Conservation (phyloP, 768 basidiomycete genomes). For the Pisolithus marmoratus region DNA sequence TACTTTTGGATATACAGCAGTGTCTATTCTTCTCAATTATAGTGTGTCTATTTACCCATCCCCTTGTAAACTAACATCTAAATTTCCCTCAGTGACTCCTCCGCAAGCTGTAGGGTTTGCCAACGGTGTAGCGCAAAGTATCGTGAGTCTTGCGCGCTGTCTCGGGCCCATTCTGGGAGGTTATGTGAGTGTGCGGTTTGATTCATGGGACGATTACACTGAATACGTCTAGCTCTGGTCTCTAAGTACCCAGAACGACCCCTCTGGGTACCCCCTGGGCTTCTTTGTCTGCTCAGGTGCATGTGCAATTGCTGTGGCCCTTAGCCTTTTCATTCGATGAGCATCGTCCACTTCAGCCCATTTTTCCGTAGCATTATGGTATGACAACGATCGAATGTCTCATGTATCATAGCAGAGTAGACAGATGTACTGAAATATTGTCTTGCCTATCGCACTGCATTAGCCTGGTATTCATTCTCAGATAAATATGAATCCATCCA, state of each 20-base stretch:
- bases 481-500: too few species aligned
- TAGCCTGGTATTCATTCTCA: too few species aligned
- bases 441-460: neutral
- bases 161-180: slow-evolving; percentile 83
- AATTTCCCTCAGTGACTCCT: slow-evolving; percentile 66
- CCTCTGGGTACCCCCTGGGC: slow-evolving; percentile 68
- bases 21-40: slow-evolving; percentile 84
- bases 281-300: slow-evolving; percentile 62
- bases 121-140: slow-evolving; percentile 94
- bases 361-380: neutral
- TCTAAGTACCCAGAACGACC: slow-evolving; percentile 58
- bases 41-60: slow-evolving; percentile 39
- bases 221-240: slow-evolving; percentile 57
- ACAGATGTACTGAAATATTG: neutral
- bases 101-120: slow-evolving; percentile 84
- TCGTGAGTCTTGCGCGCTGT: slow-evolving; percentile 90
- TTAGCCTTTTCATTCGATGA: slow-evolving; percentile 71
- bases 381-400: neutral
- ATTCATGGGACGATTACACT: neutral
- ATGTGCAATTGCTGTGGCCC: slow-evolving; percentile 58
- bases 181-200: slow-evolving; percentile 42
- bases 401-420: neutral
- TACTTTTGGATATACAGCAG: slow-evolving; percentile 87
- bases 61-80: neutral
- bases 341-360: neutral